Conservation (phyloP, 2,329 filamentous ascomycete genomes). For the Myotisia sp. region DNA sequence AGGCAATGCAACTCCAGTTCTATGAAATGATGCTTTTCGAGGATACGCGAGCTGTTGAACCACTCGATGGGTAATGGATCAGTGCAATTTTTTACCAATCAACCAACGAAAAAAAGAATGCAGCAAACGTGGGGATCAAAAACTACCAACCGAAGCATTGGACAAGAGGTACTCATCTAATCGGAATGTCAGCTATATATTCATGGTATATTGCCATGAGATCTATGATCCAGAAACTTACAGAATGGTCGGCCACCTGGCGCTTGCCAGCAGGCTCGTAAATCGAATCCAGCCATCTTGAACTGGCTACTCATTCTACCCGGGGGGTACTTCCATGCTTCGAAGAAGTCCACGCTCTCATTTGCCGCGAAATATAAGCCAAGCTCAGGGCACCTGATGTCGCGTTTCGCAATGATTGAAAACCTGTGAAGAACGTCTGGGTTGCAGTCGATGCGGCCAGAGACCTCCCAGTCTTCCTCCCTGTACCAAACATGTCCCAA, state of each 20-base stretch:
- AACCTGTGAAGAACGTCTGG: slow-evolving; percentile 4
- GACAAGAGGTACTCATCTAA: slow-evolving; percentile 1
- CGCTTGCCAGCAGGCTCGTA: slow-evolving; percentile 1
- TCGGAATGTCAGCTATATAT: neutral
- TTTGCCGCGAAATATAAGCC: neutral
- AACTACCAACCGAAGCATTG: neutral
- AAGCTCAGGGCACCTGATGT: neutral
- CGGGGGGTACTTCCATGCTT: slow-evolving; percentile 3
- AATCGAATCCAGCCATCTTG: slow-evolving; percentile 1
- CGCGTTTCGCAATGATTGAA: neutral
- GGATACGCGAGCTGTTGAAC: too few relatives aligned
- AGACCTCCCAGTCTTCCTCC: slow-evolving; percentile 4
- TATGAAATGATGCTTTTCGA: too few relatives aligned
- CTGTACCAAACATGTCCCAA: slow-evolving; percentile 2
- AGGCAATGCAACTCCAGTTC: too few relatives aligned
- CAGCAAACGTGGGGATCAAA: too few relatives aligned
- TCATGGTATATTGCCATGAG: neutral
- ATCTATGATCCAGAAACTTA: neutral
- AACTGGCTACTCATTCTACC: slow-evolving; percentile 5
- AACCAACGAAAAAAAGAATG: too few relatives aligned
- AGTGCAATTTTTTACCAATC: too few relatives aligned
- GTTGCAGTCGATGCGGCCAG: neutral
- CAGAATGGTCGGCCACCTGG: slow-evolving; percentile 3
- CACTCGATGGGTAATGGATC: too few relatives aligned
- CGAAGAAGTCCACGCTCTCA: slow-evolving; percentile 2